Evolutionary conservation across 78 protist species (phyloP).

Genomic region (Emiliania huxleyi): DNA sequence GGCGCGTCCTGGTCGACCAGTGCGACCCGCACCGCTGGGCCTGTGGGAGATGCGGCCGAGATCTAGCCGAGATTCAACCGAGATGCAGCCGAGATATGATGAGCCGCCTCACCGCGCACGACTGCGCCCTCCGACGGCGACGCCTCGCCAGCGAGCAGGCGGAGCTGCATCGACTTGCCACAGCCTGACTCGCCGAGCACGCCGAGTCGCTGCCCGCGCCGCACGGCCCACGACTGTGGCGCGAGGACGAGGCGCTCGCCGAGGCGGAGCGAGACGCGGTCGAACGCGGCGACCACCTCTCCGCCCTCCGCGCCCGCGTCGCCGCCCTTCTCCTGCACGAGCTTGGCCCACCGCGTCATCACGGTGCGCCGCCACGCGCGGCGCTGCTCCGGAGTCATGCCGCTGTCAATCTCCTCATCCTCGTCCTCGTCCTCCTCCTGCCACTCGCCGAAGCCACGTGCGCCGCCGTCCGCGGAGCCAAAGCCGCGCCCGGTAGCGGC

Average conservation of each 20-base stretch:
- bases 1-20: background rate
- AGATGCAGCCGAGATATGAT: no score
- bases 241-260: background rate
- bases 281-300: background rate
- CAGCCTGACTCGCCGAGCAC: conserved; percentile 84
- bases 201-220: conserved; percentile 72
- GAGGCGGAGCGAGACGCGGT: background rate
- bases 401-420: background rate
- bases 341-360: background rate
- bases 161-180: conserved; percentile 71
- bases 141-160: background rate
- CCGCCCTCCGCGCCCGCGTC: no score
- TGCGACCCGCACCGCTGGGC: background rate
- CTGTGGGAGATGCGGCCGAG: no score
- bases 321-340: background rate
- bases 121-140: background rate
- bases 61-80: no score
- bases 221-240: background rate
- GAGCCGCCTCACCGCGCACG: background rate
- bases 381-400: background rate
- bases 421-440: background rate
- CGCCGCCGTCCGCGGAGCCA: background rate
- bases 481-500: no score
- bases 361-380: background rate
- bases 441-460: background rate